These are phyloP conservation scores for Eucalyptus cloeziana DNA, from an alignment of 345 rosid species.

Conservation along the genomic window DNA sequence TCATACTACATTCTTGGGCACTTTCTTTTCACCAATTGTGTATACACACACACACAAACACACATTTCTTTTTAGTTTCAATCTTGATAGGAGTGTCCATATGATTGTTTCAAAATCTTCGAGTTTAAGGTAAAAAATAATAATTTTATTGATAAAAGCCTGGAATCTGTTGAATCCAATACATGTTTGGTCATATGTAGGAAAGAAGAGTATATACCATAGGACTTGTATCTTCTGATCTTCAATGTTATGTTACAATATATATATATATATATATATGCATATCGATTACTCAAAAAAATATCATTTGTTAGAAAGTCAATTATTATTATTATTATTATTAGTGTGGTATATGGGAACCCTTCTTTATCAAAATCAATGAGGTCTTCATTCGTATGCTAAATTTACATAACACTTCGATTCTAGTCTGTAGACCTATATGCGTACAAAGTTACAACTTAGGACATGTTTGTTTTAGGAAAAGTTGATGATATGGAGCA, in stretches of 20 bases:
- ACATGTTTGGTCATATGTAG: not conserved
- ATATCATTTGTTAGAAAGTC: accelerated
- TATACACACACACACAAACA: not conserved
- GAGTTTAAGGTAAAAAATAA: not conserved
- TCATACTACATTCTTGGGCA: not conserved
- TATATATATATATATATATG: not conserved
- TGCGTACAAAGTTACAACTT: not conserved
- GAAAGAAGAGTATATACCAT: not conserved
- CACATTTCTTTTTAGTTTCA: not conserved
- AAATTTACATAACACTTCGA: not conserved
- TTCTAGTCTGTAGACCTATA: not conserved
- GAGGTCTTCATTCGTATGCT: not conserved
- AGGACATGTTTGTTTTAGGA: too few species aligned
- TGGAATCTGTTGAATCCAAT: not conserved
- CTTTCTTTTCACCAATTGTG: not conserved
- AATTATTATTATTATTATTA: too few species aligned
- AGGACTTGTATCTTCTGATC: not conserved
- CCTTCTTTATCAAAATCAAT: not conserved
- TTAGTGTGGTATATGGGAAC: not conserved
- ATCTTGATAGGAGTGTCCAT: not conserved
- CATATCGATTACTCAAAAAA: not conserved
- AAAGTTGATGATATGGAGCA: too few species aligned
- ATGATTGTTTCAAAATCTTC: not conserved
- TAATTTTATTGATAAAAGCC: not conserved
- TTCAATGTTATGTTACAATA: not conserved